Base-by-base conservation (phyloP, 192 early-diverging fungal species). In the Geranomyces variabilis region DNA sequence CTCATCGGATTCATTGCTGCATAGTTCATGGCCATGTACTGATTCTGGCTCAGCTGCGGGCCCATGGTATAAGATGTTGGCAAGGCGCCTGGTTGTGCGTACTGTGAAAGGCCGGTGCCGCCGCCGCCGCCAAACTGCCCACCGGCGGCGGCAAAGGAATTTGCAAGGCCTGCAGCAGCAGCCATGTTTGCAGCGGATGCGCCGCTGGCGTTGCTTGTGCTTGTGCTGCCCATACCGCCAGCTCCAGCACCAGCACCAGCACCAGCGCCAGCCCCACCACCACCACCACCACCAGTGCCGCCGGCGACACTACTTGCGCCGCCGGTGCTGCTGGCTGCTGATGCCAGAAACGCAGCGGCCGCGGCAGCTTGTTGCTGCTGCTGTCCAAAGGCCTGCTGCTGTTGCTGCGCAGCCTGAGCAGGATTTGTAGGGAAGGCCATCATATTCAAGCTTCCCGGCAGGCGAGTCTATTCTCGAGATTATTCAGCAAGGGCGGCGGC, bases 341-440 rank as follows among this genome's bases (percentile, higher is more conserved):
- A n/a, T 24, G 19, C 24, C n/a, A 26, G 7, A 26, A 53, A 19
- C 19, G 12, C 46, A 47, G 46, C 12, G 46, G 19, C 46, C 12
- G 19, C 7, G 17, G 24, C 19, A 53, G 51, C 51, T 15, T n/a
- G 51, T 17, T 53, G 51, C 51, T n/a, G 51, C 24, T n/a, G 51
- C n/a, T 26, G n/a, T 53, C n/a, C n/a, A 15, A 53, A 53, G 4
- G 36, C 36, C 36, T 53, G 19, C 24, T 53, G 51, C 15, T 53
- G 51, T 17, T 53, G 51, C 51, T 53, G 51, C 51, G 51, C 51
- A 24, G 51, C 24, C 19, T n/a, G 51, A 17, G 51, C n/a, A 53
- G 51, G 51, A 15, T 53, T 53, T 3, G 51, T 53, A 6, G 51
- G 51, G 24, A 53, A 53, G 51, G 51, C 51, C 51, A 53, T 53